Evolutionary conservation across 2,329 filamentous ascomycete species (phyloP).

Genomic region (Penicillium sp.): DNA sequence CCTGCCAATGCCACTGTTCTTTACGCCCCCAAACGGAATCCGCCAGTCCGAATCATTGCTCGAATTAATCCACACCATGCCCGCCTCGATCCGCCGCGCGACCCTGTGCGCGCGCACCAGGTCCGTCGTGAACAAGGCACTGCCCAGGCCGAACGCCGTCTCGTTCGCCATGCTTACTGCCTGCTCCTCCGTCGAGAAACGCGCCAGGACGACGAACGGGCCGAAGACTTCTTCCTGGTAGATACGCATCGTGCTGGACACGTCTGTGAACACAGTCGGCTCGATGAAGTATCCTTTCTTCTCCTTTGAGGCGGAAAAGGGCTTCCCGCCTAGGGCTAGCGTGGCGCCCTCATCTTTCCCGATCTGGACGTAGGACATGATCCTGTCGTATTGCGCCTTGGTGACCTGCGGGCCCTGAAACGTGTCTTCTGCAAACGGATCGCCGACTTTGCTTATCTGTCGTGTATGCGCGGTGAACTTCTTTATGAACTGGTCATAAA

Average conservation of each 20-base stretch:
- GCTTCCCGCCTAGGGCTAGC: slow-evolving; percentile 33
- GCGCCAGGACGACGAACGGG: slow-evolving; percentile 39
- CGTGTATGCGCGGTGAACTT: slow-evolving; percentile 34
- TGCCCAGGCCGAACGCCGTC: slow-evolving; percentile 40
- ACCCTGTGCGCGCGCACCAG: slow-evolving; percentile 40
- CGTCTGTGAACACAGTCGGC: slow-evolving; percentile 36
- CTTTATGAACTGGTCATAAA: slow-evolving; percentile 44
- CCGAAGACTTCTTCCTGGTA: slow-evolving; percentile 44
- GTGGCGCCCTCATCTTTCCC: slow-evolving; percentile 41
- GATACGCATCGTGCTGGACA: slow-evolving; percentile 35
- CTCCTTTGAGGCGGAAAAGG: slow-evolving; percentile 24
- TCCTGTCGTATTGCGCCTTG: slow-evolving; percentile 41
- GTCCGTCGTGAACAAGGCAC: slow-evolving; percentile 41
- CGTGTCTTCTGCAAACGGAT: slow-evolving; percentile 39
- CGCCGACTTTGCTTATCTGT: slow-evolving; percentile 35
- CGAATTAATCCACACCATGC: slow-evolving; percentile 46
- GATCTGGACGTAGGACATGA: slow-evolving; percentile 41
- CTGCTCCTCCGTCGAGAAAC: slow-evolving; percentile 39
- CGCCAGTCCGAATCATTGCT: slow-evolving; percentile 40
- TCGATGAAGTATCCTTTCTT: slow-evolving; percentile 38
- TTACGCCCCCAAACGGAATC: slow-evolving; percentile 43
- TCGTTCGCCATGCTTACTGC: slow-evolving; percentile 37
- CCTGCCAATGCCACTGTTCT: slow-evolving; percentile 48
- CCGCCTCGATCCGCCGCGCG: slow-evolving; percentile 39
- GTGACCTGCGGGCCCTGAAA: slow-evolving; percentile 46